phyloP scores from a whole-genome alignment of 2,329 filamentous ascomycete species.

The Pseudogymnoascus sp. region DNA sequence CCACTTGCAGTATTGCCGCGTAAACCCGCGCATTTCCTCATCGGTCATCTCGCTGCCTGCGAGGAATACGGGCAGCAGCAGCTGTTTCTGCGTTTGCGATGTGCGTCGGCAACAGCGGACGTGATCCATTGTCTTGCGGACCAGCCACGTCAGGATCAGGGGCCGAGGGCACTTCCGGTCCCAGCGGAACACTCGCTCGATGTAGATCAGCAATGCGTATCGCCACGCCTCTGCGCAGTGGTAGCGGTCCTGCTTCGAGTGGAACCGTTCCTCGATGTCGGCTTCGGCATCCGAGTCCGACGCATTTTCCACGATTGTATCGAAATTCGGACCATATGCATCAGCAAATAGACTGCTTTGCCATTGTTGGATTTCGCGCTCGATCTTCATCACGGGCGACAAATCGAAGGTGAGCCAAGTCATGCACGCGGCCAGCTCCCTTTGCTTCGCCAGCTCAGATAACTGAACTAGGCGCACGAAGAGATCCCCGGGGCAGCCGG shows the following conservation, averaged over 20 bases:
- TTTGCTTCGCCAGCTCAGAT: slow-evolving; percentile 26
- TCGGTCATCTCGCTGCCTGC: slow-evolving; percentile 28
- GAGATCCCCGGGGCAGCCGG: slow-evolving; percentile 28
- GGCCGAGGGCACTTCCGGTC: slow-evolving; percentile 13
- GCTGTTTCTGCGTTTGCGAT: slow-evolving; percentile 30
- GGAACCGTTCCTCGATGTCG: slow-evolving; percentile 6
- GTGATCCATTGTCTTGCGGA: slow-evolving; percentile 27
- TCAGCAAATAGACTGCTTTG: slow-evolving; percentile 16
- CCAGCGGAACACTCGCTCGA: slow-evolving; percentile 26
- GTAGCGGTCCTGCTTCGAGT: slow-evolving; percentile 21
- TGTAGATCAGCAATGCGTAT: slow-evolving; percentile 29
- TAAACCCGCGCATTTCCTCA: slow-evolving; percentile 20
- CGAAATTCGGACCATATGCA: neutral
- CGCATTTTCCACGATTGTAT: neutral
- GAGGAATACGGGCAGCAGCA: slow-evolving; percentile 32
- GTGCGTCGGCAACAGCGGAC: slow-evolving; percentile 26
- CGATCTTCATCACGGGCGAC: slow-evolving; percentile 19
- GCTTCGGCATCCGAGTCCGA: slow-evolving; percentile 12
- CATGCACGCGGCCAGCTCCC: slow-evolving; percentile 25
- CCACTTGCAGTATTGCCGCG: slow-evolving; percentile 26
- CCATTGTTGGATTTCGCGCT: slow-evolving; percentile 16
- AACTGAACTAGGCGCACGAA: slow-evolving; percentile 26
- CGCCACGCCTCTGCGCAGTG: slow-evolving; percentile 33
- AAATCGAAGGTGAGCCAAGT: slow-evolving; percentile 27
- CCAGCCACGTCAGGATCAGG: slow-evolving; percentile 19